Conservation (phyloP, 1,139 yeast species). For the Scheffersomyces stambukii region DNA sequence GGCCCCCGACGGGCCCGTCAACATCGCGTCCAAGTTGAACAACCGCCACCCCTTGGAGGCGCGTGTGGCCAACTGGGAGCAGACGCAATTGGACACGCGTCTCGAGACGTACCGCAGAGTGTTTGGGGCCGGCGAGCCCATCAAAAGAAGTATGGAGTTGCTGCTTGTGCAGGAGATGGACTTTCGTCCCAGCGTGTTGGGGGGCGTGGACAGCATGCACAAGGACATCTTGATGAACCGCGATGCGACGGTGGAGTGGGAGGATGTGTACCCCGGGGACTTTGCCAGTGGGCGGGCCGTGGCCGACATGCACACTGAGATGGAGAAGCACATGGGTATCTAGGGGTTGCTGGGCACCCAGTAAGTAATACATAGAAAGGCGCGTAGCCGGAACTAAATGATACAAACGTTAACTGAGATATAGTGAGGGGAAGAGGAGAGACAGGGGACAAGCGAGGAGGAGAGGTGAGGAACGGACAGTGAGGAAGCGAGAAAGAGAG, state of each 20-base stretch:
- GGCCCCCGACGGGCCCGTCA: conserved; percentile 55
- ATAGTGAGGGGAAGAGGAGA: too few species aligned
- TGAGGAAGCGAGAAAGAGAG: too few species aligned
- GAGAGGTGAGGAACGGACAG: too few species aligned
- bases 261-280: conserved; percentile 73
- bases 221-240: conserved; percentile 74
- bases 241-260: conserved; percentile 85
- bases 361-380: too few species aligned
- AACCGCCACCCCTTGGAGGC: conserved; percentile 85
- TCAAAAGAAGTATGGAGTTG: conserved; percentile 84
- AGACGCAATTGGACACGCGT: conserved; percentile 63
- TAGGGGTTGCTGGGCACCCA: too few species aligned
- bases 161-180: conserved; percentile 71
- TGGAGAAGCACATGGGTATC: conserved; percentile 64
- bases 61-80: conserved; percentile 76
- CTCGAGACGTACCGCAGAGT: conserved; percentile 77
- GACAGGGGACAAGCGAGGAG: too few species aligned
- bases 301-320: conserved; percentile 62
- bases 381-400: too few species aligned
- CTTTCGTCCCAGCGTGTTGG: conserved; percentile 59
- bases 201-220: conserved; percentile 58
- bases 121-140: conserved; percentile 92
- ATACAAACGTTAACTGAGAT: too few species aligned
- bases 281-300: conserved; percentile 36
- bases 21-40: conserved; percentile 65